phyloP scores from a whole-genome alignment of 306 rosid species.

The Cucumis sativus region DNA sequence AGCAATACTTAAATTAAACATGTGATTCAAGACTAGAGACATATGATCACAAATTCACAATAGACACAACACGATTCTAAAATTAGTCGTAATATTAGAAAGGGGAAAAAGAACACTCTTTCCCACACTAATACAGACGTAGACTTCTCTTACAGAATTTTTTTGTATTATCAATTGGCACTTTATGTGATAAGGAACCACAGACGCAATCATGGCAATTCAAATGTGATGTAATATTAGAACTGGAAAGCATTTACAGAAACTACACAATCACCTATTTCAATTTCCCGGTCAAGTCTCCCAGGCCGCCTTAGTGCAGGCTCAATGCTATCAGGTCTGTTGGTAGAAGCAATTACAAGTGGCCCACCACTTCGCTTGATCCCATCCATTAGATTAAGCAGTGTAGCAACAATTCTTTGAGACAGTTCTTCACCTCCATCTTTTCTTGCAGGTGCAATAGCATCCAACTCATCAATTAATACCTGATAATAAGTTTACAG shows the following conservation, averaged over 20 bases:
- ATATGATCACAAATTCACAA: not conserved
- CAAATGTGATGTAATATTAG: not conserved
- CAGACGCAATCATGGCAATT: not conserved
- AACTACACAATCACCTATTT: slow-evolving; percentile 45
- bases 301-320: slow-evolving; percentile 94
- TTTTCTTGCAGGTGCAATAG: slow-evolving; percentile 82
- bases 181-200: not conserved
- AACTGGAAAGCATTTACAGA: not conserved
- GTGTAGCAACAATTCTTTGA: slow-evolving; percentile 71
- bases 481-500: slow-evolving; percentile 32
- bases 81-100: not conserved
- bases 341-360: slow-evolving; percentile 82
- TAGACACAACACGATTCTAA: not conserved
- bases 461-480: slow-evolving; percentile 88
- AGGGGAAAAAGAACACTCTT: not conserved
- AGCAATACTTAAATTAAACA: not conserved
- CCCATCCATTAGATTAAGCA: slow-evolving; percentile 81
- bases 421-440: slow-evolving; percentile 85
- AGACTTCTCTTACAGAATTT: not conserved
- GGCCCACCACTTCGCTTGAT: slow-evolving; percentile 49
- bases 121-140: not conserved
- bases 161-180: not conserved
- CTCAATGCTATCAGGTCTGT: slow-evolving; percentile 72
- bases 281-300: slow-evolving; percentile 86
- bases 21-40: not conserved